Percentiles rank a stretch among this genome's conserved stretches.
phyloP scores from a whole-genome alignment of 2,329 filamentous ascomycete species.

The Thermothelomyces thermophilus region DNA sequence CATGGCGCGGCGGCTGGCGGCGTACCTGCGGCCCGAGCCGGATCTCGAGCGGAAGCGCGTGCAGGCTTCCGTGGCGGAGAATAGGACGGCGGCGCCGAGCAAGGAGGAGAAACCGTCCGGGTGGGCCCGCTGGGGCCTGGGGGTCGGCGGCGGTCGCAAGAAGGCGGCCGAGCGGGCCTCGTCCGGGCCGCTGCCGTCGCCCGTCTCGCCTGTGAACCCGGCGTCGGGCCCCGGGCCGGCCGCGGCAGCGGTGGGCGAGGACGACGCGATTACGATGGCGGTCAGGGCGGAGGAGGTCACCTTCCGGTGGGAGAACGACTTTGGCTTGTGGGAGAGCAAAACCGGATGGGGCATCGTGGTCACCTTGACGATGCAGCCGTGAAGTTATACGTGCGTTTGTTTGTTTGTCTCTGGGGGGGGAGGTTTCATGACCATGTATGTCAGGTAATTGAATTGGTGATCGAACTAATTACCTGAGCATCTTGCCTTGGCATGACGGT shows the following conservation, averaged over 20 bases:
- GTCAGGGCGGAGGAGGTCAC: slow-evolving; percentile 42
- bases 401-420: too few species aligned
- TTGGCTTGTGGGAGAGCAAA: slow-evolving; percentile 46
- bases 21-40: slow-evolving; percentile 35
- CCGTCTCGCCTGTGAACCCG: slow-evolving; percentile 7
- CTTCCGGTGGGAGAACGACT: slow-evolving; percentile 44
- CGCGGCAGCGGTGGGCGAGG: too few species aligned
- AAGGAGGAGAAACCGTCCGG: slow-evolving; percentile 29
- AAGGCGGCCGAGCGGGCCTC: slow-evolving; percentile 5
- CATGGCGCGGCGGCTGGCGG: slow-evolving; percentile 40
- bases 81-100: slow-evolving; percentile 29
- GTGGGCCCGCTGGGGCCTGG: slow-evolving; percentile 22
- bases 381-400: too few species aligned
- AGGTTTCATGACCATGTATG: too few species aligned
- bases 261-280: slow-evolving; percentile 33
- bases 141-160: slow-evolving; percentile 29
- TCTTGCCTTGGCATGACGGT: too few species aligned
- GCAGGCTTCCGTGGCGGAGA: slow-evolving; percentile 29
- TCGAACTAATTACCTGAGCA: too few species aligned
- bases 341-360: slow-evolving; percentile 46
- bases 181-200: background rate
- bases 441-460: too few species aligned
- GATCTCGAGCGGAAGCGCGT: slow-evolving; percentile 28
- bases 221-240: slow-evolving; percentile 1
- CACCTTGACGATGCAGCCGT: slow-evolving; percentile 26